Evolutionary conservation across 2,329 filamentous ascomycete species (phyloP).

Genomic region (Tympanopsis confertula): DNA sequence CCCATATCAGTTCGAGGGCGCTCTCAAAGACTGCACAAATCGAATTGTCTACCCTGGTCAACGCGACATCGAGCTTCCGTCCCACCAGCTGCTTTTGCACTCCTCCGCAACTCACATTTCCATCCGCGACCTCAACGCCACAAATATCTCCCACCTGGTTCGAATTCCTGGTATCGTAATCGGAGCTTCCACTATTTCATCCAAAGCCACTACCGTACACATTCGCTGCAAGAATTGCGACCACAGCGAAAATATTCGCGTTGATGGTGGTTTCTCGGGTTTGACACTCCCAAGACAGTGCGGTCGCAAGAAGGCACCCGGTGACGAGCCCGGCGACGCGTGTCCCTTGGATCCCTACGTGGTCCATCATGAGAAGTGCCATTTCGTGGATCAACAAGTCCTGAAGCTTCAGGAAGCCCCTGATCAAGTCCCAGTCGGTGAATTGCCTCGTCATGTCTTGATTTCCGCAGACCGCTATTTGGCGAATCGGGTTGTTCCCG

Average conservation of each 20-base stretch:
- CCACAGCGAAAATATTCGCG: constrained; percentile 55
- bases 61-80: constrained; percentile 57
- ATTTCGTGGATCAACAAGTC: constrained; percentile 95
- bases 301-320: constrained; percentile 46
- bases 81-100: constrained; percentile 90
- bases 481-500: constrained; percentile 89
- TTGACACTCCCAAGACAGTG: constrained; percentile 76
- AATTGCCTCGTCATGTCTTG: constrained; percentile 85
- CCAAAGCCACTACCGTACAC: constrained; percentile 77
- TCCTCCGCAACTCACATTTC: constrained; percentile 83
- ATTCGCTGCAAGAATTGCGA: constrained; percentile 84
- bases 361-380: constrained; percentile 84
- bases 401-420: constrained; percentile 96
- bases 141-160: constrained; percentile 87
- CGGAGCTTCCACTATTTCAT: constrained; percentile 89
- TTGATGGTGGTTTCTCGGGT: constrained; percentile 78
- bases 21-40: constrained; percentile 81
- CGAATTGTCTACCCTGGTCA: constrained; percentile 80
- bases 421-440: constrained; percentile 92
- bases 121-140: constrained; percentile 85
- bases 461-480: constrained; percentile 94
- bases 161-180: constrained; percentile 96
- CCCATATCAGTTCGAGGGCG: constrained; percentile 66
- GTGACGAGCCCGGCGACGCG: constrained; percentile 52
- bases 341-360: constrained; percentile 94